These are phyloP conservation scores for Teratosphaeria zuluensis DNA, from an alignment of 2,329 filamentous ascomycete genomes.

Conservation along the genomic window DNA sequence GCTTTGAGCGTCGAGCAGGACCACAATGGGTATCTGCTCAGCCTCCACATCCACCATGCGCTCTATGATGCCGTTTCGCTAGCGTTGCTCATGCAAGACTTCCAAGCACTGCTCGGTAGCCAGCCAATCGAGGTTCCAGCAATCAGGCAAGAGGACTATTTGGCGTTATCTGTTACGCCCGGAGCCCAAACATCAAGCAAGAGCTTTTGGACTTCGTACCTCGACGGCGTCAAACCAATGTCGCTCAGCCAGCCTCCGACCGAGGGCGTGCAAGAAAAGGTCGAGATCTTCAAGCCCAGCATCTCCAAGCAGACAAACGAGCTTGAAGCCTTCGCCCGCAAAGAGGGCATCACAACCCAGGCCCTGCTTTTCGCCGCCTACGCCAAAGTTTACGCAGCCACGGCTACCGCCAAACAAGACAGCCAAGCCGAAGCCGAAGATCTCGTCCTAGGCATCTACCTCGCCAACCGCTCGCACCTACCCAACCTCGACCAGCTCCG, in stretches of 20 bases:
- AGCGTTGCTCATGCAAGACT: constrained; percentile 48
- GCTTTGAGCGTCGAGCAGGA: background rate
- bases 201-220: constrained; percentile 44
- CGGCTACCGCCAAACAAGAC: background rate
- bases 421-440: constrained; percentile 25
- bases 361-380: constrained; percentile 66
- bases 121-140: background rate
- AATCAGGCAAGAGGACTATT: constrained; percentile 31
- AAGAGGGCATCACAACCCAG: constrained; percentile 57
- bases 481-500: constrained; percentile 41
- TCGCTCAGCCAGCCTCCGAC: constrained; percentile 9
- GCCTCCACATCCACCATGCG: constrained; percentile 64
- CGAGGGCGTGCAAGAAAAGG: constrained; percentile 11
- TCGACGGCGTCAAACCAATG: constrained; percentile 21
- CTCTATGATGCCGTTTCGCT: constrained; percentile 82
- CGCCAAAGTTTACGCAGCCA: constrained; percentile 40
- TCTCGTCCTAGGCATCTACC: constrained; percentile 67
- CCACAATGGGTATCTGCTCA: constrained; percentile 14
- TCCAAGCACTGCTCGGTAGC: constrained; percentile 36
- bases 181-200: constrained; percentile 17
- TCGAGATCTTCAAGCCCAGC: constrained; percentile 41
- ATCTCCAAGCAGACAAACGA: constrained; percentile 29
- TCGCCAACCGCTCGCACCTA: constrained; percentile 61
- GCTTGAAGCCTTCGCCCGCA: constrained; percentile 37
- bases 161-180: constrained; percentile 25